Evolutionary conservation across 768 basidiomycete species (phyloP), one percentile per base, ranked within the genome.

Genomic region (Kwoniella pini): DNA sequence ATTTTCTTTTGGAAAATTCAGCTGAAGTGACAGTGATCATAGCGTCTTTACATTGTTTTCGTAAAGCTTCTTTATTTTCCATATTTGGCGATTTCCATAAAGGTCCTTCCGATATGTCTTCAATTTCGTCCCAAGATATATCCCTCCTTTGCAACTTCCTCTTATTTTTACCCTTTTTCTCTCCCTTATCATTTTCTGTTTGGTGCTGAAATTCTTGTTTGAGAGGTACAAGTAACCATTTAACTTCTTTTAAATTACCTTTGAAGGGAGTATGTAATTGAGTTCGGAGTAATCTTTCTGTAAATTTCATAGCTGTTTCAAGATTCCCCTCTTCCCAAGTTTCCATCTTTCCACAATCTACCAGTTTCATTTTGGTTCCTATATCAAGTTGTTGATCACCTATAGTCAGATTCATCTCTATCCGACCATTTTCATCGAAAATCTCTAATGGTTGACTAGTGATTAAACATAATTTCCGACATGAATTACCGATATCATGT

Each of bases 111-210:
- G 39, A 57, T 9, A 57, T 28, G 4, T 21, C n/a, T 10, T 51
- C 39, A 3, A 74, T 56, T 31, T 71, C 67, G 6, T 67, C 62
- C 72, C 72, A 74, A 22, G 59, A 65, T 33, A 74, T 62, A 28
- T 69, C 60, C 22, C 44, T 31, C 10, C 54, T 26, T 24, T 26
- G 53, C 15, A 62, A 11, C 42, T 46, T 65, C 26, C 28, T 52
- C 15, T 27, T 53, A 36, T 15, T 7, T 49, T 38, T 22, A 28
- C 51, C 15, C 27, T 21, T 39, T 30, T 36, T n/a, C n/a, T n/a
- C n/a, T n/a, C n/a, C n/a, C n/a, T n/a, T n/a, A n/a, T n/a, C n/a
- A n/a, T n/a, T 28, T 12, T 26, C 40, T n/a, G 15, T 24, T 30
- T 13, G 9, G 26, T 50, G 6, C 17, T 43, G 42, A 27, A 60